phyloP scores from a whole-genome alignment of 2,329 filamentous ascomycete species.

The Cladosporium sp. region DNA sequence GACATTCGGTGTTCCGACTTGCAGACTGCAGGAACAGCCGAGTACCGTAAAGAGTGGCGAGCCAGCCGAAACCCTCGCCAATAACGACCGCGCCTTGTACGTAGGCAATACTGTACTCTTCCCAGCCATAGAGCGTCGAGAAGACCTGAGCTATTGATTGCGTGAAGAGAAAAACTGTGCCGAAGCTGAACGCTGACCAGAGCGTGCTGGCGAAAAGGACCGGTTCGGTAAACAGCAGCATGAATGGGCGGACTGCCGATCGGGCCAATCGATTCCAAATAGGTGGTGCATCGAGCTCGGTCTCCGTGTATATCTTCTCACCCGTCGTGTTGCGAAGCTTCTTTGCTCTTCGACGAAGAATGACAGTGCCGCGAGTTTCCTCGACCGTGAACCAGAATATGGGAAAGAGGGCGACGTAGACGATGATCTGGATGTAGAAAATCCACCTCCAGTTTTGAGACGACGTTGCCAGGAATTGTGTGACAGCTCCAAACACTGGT shows the following conservation, averaged over 20 bases:
- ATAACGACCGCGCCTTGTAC: conserved; percentile 44
- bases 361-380: conserved; percentile 46
- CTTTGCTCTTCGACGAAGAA: conserved; percentile 39
- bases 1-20: conserved; percentile 32
- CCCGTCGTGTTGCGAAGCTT: conserved; percentile 30
- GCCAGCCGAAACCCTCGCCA: conserved; percentile 42
- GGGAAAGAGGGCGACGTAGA: conserved; percentile 41
- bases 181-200: conserved; percentile 46
- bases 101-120: conserved; percentile 40
- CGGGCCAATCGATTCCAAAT: conserved; percentile 32
- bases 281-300: conserved; percentile 32
- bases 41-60: conserved; percentile 31
- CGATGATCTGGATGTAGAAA: conserved; percentile 40
- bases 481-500: conserved; percentile 32
- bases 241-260: conserved; percentile 30
- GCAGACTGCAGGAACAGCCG: conserved; percentile 41
- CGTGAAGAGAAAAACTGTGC: conserved; percentile 48
- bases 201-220: conserved; percentile 47
- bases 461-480: conserved; percentile 23
- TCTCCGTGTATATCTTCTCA: conserved; percentile 27
- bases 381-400: conserved; percentile 38
- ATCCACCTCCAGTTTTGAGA: conserved; percentile 35
- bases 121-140: conserved; percentile 37
- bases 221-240: conserved; percentile 47
- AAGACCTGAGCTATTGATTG: conserved; percentile 46